Base-by-base conservation (phyloP, 805 yeast species). In the Ogataea ganodermae region DNA sequence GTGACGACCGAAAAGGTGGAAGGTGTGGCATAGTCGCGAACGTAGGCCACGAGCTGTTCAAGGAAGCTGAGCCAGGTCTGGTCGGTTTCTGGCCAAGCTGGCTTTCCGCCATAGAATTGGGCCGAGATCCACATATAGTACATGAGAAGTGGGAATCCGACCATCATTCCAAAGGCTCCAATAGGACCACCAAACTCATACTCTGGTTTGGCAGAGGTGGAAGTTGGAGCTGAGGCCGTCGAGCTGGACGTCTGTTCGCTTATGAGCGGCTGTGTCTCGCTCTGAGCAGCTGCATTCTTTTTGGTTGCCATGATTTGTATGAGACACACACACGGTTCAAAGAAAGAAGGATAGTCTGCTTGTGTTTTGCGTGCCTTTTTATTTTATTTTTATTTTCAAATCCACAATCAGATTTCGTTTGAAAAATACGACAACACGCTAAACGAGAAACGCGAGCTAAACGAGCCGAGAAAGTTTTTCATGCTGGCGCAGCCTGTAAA, bases 101-200 rank as follows among this genome's bases (percentile, higher is more conserved):
- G 75, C 41, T 71, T 61, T 1, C 96, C 96, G 53, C 72, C 72
- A 68, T 89, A 89, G 66, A 85, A 90, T 52, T 80, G 79, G 43
- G 94, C 92, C 60, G 89, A 78, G 45, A 92, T 83, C 95, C 96
- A 92, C 94, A 94, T 86, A 70, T 94, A 94, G 76, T 85, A 89
- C 99, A 94, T 94, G 62, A 94, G 74, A 39, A 84, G 62, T 6
- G 99, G 99, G 72, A 94, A 94, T 3, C 96, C 96, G 37, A 80
- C 63, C 83, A 92, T 80, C 98, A 94, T 92, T 6, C 91, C 92
- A 17, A 84, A 48, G 41, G 89, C 96, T 48, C 99, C 99, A 6
- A 75, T 68, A 21, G 95, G 85, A 0, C 98, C 98, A 43, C 99
- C 99, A 62, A 92, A 94, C 58, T 94, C 98, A 72, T 81, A 89